Evolutionary conservation across 2,329 filamentous ascomycete genomes (phyloP), one percentile per base, ranked within the genome.

Genomic region (Pestalotiopsis sp.): DNA sequence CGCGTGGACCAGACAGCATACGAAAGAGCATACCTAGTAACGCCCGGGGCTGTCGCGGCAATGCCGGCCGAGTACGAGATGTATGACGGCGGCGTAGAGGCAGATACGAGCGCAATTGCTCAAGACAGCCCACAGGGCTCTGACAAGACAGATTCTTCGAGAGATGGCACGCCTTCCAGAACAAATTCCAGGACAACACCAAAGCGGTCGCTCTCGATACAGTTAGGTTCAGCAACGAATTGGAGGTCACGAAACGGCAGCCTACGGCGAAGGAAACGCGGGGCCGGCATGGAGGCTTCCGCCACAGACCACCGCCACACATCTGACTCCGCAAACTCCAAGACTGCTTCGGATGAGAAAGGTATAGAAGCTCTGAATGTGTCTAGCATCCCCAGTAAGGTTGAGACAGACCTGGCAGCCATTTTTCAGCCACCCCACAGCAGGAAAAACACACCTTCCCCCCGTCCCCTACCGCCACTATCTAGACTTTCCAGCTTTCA

Each of bases 211-310:
- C 80, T 88, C 31, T 90, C 89, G 17, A 86, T 89, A 83, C 87
- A 89, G 67, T 88, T 91, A 69, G 83, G 83, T 69, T 87, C 88
- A 1, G 83, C 88, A 17, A 82, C 80, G 64, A 85, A 80, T 64
- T 90, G 88, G 87, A 86, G 89, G 70, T 80, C 86, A 41, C 86
- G 81, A 75, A 82, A 84, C 9, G 85, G 87, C 67, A 91, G 89
- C 78, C 75, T 90, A 66, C 85, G 87, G 63, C 85, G 85, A 25
- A 80, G 83, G 38, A 90, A 89, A 78, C 83, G 85, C 69, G 83
- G 81, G 40, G 38, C 56, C 23, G 61, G 65, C 23, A 17, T 27
- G 69, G 79, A 80, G 70, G 81, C 83, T 66, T 76, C 79, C 27
- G 81, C 78, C 73, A 81, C 80, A 73, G 81, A 80, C 71, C 84